A percentile compares a stretch with the other conserved stretches of the same genome.
These are phyloP conservation scores for Coemansia umbellata DNA, from an alignment of 192 early-diverging fungal species.

Conservation along the genomic window DNA sequence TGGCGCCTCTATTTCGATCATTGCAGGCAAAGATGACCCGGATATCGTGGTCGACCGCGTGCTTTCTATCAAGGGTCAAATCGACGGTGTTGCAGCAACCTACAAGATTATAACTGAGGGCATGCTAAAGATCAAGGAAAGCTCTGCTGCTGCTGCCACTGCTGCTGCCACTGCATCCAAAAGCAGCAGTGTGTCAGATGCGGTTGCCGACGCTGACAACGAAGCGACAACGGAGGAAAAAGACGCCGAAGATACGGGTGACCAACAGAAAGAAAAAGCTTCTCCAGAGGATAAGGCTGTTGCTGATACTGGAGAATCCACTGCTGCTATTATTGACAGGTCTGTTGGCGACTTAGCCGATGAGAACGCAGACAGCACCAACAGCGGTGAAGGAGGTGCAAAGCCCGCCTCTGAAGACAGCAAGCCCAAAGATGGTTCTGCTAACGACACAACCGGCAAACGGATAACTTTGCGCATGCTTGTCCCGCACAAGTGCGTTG, in stretches of 20 bases:
- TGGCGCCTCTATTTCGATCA: slow-evolving; percentile 12
- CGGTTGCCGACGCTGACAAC: neutral
- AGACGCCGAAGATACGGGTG: neutral
- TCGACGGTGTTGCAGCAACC: slow-evolving; percentile 22
- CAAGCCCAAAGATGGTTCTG: neutral
- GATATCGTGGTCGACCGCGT: slow-evolving; percentile 51
- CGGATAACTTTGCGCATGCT: slow-evolving; percentile 34
- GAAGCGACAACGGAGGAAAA: neutral
- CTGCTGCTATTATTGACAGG: neutral
- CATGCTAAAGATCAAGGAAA: slow-evolving; percentile 18
- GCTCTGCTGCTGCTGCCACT: neutral
- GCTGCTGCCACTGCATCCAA: neutral
- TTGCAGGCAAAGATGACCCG: slow-evolving; percentile 49
- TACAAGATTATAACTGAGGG: slow-evolving; percentile 31
- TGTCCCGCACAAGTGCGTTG: slow-evolving; percentile 49
- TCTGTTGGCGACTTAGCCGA: no score
- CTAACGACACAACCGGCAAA: neutral
- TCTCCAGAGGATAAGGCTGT: neutral
- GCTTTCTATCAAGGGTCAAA: slow-evolving; percentile 38
- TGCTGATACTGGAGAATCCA: neutral
- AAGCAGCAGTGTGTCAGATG: neutral
- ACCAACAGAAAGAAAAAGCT: neutral
- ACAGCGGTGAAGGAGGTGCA: neutral
- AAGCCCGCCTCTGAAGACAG: neutral
- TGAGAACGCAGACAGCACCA: no score